Evolutionary conservation across 305 asterid genomes (phyloP).

Genomic region (Andrographis paniculata): DNA sequence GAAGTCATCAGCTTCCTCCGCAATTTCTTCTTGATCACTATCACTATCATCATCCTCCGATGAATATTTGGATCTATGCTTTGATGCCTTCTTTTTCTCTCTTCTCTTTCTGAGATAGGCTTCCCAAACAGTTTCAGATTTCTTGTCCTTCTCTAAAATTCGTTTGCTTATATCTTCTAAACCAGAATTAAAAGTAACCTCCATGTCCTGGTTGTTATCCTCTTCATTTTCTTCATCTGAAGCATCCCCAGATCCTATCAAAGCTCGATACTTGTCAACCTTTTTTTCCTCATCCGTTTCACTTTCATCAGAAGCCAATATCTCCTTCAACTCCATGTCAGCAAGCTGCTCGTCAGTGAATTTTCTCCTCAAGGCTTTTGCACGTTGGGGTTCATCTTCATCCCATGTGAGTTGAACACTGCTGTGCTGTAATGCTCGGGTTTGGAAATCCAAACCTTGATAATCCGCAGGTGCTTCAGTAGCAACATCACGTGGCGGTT

Average conservation of each 20-base stretch:
- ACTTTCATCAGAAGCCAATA: slow-evolving; percentile 79
- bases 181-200: slow-evolving; percentile 73
- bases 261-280: slow-evolving; percentile 53
- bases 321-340: slow-evolving; percentile 57
- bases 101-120: slow-evolving; percentile 51
- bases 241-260: slow-evolving; percentile 52
- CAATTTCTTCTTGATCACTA: slow-evolving; percentile 31
- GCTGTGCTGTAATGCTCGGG: slow-evolving; percentile 81
- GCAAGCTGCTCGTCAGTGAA: slow-evolving; percentile 73
- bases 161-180: slow-evolving; percentile 84
- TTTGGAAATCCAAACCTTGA: slow-evolving; percentile 74
- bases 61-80: slow-evolving; percentile 46
- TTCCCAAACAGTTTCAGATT: slow-evolving; percentile 86
- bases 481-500: slow-evolving; percentile 75
- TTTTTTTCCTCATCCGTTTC: slow-evolving; percentile 49
- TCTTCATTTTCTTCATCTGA: slow-evolving; percentile 47
- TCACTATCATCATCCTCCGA: slow-evolving; percentile 59
- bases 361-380: slow-evolving; percentile 50
- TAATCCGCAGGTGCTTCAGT: slow-evolving; percentile 76
- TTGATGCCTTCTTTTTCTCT: slow-evolving; percentile 62
- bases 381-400: slow-evolving; percentile 87
- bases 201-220: slow-evolving; percentile 66
- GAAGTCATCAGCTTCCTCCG: slow-evolving; percentile 63
- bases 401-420: slow-evolving; percentile 80
- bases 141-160: slow-evolving; percentile 63